These are phyloP conservation scores for Rusavskia elegans DNA, from an alignment of 495 filamentous ascomycete species.

Conservation along the genomic window DNA sequence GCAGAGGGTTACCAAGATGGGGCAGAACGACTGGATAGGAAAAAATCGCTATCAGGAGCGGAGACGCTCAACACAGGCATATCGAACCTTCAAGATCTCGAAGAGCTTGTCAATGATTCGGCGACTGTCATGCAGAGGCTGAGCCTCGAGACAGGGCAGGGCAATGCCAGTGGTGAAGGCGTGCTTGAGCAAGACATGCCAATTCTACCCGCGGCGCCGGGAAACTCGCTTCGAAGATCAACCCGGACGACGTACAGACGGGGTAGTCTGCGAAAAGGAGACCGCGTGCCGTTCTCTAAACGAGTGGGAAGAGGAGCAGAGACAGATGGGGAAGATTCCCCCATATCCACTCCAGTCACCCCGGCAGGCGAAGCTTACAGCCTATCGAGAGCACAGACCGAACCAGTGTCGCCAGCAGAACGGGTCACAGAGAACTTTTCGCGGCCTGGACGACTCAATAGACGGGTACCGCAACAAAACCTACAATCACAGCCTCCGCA, in stretches of 20 bases:
- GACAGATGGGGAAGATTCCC: constrained; percentile 39
- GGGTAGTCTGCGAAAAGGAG: constrained; percentile 69
- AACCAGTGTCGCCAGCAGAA: constrained; percentile 38
- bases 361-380: constrained; percentile 32
- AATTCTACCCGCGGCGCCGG: constrained; percentile 55
- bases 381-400: constrained; percentile 58
- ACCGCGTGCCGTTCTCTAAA: constrained; percentile 62
- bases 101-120: constrained; percentile 69
- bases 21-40: constrained; percentile 65
- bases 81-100: constrained; percentile 51
- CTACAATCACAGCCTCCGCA: constrained; percentile 9
- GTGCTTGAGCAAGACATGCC: constrained; percentile 63
- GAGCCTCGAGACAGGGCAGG: constrained; percentile 33
- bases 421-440: constrained; percentile 13
- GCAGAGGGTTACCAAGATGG: constrained; percentile 67
- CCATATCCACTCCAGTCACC: constrained; percentile 24
- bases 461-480: constrained; percentile 4
- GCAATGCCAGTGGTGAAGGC: constrained; percentile 21
- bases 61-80: constrained; percentile 39
- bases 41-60: constrained; percentile 43
- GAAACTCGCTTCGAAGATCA: constrained; percentile 64
- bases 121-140: constrained; percentile 49
- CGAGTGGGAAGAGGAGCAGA: constrained; percentile 45
- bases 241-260: constrained; percentile 85
- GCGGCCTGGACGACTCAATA: constrained; percentile 9